Evolutionary conservation across 305 asterid species (phyloP).

Genomic region (Fraxinus ornus): DNA sequence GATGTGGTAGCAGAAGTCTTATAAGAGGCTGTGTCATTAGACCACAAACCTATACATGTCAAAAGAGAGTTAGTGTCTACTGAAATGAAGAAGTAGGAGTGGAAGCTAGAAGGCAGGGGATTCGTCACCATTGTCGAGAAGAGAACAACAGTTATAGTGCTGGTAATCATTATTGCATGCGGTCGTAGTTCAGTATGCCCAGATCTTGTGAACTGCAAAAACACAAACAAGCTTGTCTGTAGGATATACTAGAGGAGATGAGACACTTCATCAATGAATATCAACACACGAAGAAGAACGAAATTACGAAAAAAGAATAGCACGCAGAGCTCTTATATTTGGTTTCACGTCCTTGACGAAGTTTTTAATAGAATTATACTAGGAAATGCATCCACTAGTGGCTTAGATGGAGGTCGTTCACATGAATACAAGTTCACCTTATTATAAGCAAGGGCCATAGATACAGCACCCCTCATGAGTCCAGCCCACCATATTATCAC

Average conservation of each 20-base stretch:
- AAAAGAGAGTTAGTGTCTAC: neutral
- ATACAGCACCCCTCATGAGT: conserved; percentile 43
- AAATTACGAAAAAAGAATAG: neutral
- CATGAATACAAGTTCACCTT: conserved; percentile 25
- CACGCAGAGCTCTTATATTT: neutral
- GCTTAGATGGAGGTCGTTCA: neutral
- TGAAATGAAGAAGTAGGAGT: neutral
- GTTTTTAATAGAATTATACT: neutral
- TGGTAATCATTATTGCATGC: conserved; percentile 4
- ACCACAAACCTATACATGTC: neutral
- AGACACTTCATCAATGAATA: neutral
- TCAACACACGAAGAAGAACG: neutral
- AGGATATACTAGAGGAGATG: conserved; percentile 1
- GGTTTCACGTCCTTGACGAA: neutral
- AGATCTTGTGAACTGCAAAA: conserved; percentile 34
- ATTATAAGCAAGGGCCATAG: conserved; percentile 46
- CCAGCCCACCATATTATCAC: conserved; percentile 49
- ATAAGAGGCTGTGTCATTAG: conserved; percentile 1
- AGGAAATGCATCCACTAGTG: neutral
- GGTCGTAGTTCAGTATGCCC: conserved; percentile 32
- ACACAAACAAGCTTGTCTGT: neutral
- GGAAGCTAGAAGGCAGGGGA: neutral
- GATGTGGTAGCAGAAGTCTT: neutral
- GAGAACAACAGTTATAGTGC: neutral
- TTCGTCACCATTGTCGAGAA: neutral